These are phyloP conservation scores for Clohesyomyces aquaticus DNA, from an alignment of 495 filamentous ascomycete species.

Conservation along the genomic window DNA sequence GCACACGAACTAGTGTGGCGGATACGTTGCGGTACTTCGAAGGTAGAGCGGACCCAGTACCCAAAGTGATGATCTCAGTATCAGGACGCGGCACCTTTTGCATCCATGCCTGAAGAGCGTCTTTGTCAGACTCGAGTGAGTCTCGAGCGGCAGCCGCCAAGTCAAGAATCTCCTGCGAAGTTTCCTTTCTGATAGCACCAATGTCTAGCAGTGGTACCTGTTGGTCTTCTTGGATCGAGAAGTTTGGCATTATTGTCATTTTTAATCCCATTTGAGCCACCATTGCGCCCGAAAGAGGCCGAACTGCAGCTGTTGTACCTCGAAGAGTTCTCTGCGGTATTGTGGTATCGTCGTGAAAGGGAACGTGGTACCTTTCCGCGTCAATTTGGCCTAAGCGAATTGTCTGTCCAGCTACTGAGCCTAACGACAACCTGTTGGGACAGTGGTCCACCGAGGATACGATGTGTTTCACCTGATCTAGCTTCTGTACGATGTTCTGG, in stretches of 20 bases:
- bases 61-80: constrained; percentile 81
- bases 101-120: constrained; percentile 48
- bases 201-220: constrained; percentile 61
- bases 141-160: constrained; percentile 56
- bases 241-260: constrained; percentile 68
- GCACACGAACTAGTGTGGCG: constrained; percentile 79
- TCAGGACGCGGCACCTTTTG: constrained; percentile 65
- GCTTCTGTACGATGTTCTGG: constrained; percentile 66
- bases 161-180: constrained; percentile 51
- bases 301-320: neutral
- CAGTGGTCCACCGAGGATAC: constrained; percentile 63
- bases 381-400: constrained; percentile 73
- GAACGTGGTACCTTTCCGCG: constrained; percentile 66
- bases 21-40: constrained; percentile 96
- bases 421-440: constrained; percentile 71
- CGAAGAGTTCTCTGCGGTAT: constrained; percentile 43
- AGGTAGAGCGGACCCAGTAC: constrained; percentile 85
- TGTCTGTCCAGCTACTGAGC: constrained; percentile 62
- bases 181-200: constrained; percentile 44
- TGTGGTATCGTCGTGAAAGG: constrained; percentile 59
- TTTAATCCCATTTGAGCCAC: constrained; percentile 55
- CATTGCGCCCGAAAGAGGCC: constrained; percentile 21
- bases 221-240: constrained; percentile 55
- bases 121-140: constrained; percentile 45
- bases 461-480: constrained; percentile 67